A percentile compares a stretch with the other conserved stretches of the same genome.
Evolutionary conservation across 2,329 filamentous ascomycete genomes (phyloP).

Genomic region (Aspergillus ibericus): DNA sequence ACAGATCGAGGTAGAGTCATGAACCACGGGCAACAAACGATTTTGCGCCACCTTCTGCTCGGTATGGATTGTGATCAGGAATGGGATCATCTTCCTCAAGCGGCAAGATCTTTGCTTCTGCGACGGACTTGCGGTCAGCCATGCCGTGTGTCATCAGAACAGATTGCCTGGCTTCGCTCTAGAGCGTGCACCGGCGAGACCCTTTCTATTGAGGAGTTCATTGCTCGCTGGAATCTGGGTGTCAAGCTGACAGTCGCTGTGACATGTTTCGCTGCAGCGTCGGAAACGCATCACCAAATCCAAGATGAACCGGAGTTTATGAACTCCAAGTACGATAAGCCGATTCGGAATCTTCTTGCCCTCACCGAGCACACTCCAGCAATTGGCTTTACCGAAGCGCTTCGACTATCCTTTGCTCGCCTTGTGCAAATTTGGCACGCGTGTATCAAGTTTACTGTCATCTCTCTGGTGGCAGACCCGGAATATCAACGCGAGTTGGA

Average conservation of each 20-base stretch:
- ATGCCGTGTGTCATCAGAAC: constrained; percentile 39
- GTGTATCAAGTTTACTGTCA: constrained; percentile 48
- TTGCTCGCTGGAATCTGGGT: constrained; percentile 51
- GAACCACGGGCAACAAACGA: constrained; percentile 10
- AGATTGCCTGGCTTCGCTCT: constrained; percentile 45
- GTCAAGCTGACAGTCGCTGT: constrained; percentile 34
- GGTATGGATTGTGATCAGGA: constrained; percentile 16
- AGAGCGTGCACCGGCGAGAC: constrained; percentile 33
- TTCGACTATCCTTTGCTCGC: constrained; percentile 44
- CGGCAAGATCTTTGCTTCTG: constrained; percentile 25
- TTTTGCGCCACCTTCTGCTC: constrained; percentile 15
- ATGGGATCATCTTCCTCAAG: constrained; percentile 13
- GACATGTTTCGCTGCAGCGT: constrained; percentile 22
- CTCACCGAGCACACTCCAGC: background rate
- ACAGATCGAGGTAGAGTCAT: constrained; percentile 30
- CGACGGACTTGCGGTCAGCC: constrained; percentile 46
- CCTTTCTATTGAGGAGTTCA: constrained; percentile 38
- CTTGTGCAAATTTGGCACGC: constrained; percentile 22
- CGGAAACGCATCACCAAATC: constrained; percentile 10
- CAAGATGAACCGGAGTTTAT: constrained; percentile 18
- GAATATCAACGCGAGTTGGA: constrained; percentile 53
- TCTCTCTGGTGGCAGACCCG: constrained; percentile 52
- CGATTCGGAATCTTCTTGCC: constrained; percentile 34
- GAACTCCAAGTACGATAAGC: constrained; percentile 23
- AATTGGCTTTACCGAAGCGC: constrained; percentile 10